A percentile compares a stretch with the other conserved stretches of the same genome.
Conservation (phyloP, 108 stramenopile genomes). For the Pseudonitzschia delicatissima region DNA sequence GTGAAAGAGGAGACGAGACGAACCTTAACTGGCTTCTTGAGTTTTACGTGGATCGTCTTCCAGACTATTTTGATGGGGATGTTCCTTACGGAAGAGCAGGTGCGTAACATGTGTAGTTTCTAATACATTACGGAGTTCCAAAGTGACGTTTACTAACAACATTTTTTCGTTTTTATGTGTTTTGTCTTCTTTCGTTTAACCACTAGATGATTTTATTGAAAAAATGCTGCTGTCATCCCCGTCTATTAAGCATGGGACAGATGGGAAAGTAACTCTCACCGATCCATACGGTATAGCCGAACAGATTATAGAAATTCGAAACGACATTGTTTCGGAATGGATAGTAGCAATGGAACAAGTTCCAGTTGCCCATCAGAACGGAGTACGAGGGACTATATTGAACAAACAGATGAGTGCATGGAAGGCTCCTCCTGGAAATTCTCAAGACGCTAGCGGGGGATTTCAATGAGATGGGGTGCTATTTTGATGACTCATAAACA, state of each 20-base stretch:
- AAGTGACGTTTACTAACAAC: no score
- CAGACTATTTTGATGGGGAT: slow-evolving; percentile 66
- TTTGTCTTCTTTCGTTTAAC: no score
- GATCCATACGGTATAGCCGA: slow-evolving; percentile 62
- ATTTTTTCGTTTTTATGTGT: no score
- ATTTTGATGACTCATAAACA: no score
- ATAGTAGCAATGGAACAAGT: slow-evolving; percentile 49
- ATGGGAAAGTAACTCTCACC: slow-evolving; percentile 28
- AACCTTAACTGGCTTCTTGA: slow-evolving; percentile 43
- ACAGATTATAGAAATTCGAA: slow-evolving; percentile 44
- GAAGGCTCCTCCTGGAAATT: background rate
- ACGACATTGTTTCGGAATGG: slow-evolving; percentile 51
- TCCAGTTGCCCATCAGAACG: slow-evolving; percentile 38
- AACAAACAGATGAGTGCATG: slow-evolving; percentile 36
- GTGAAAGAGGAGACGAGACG: slow-evolving; percentile 22
- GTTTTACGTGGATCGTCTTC: slow-evolving; percentile 52
- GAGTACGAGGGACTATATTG: slow-evolving; percentile 43
- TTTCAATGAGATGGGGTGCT: background rate
- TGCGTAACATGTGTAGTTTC: background rate
- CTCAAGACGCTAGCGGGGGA: background rate
- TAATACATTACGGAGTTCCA: background rate
- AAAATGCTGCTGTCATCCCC: slow-evolving; percentile 65
- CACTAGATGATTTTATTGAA: slow-evolving; percentile 75
- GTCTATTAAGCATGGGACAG: slow-evolving; percentile 32
- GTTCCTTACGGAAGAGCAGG: slow-evolving; percentile 52